Base-by-base conservation (phyloP, 345 rosid genomes). In the Eucalyptus pumila region DNA sequence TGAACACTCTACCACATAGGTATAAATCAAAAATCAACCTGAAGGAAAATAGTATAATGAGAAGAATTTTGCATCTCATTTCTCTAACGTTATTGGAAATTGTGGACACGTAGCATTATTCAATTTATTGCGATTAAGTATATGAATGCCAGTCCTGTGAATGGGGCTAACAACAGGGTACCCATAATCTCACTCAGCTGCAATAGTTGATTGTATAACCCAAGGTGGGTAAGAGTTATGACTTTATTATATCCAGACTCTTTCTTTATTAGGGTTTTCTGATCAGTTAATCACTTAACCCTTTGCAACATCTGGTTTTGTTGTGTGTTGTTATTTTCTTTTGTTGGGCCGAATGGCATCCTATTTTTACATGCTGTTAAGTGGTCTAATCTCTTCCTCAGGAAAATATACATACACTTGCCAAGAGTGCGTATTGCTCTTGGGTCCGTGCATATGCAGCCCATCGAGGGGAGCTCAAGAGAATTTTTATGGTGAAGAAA, bases 361-460 rank as follows among this genome's bases (percentile, higher is more conserved):
- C 24, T 2, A 44, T 40, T 76, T 76, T 40, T 21, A 76, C 47
- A 37, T 76, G 27, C 83, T 37, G 15, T 76, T 49, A 86, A 86
- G 65, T 88, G 87, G 13, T n/a, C 44, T 81, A 32, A 52, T 58
- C 62, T 42, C 67, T 88, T 88, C 87, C n/a, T 85, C 95, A 96
- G 99, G 93, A 94, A 44, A 94, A 90, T 89, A 93, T 96, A 91
- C 95, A 94, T 93, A 91, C 89, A 72, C 91, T 97, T 80, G 98
- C 98, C 26, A 95, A 96, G 92, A 92, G 92, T 86, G 99, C 99
- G 6, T 97, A 96, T 92, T 95, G 97, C 89, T 98, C 98, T 51
- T 97, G 99, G 99, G 93, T 95, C 8, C 95, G 99, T 8, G 98
- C 99, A 89, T 98, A 95, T 92, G 94, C 98, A 52, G 97, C 98